Base-by-base conservation (phyloP, 208 protist genomes). In the Strigomonas culicis region DNA sequence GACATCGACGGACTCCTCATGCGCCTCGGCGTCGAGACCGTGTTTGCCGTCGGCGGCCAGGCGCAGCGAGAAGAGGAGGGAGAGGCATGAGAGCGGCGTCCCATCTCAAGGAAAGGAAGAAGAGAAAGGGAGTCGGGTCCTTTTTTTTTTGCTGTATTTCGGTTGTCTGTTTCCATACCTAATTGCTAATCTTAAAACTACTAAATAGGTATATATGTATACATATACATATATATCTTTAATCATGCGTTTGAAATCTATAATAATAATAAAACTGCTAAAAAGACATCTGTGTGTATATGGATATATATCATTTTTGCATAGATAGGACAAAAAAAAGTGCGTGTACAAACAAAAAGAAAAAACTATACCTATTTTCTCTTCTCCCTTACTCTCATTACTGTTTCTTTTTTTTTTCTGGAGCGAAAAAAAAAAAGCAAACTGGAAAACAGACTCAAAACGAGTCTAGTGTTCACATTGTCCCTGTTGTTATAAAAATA, bases 1-100 rank as follows among this genome's bases (percentile, higher is more conserved):
- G 88, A 94, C 60, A n/a, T 94, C 31, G 77, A 77, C 15, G 88
- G 85, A n/a, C 66, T 94, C 68, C 80, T 72, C 66, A 66, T 94
- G 47, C 79, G 88, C 2, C 68, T 94, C 4, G 84, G 85, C 1
- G 57, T 90, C 49, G 61, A 64, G 27, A 65, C 61, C 1, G 46
- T 47, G 30, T 17, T 27, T 10, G 39, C 25, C 27, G 70, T 58
- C 21, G 50, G 58, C 0, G 25, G 43, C 17, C 59, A 41, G 22
- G 24, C 62, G 15, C n/a, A 47, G 41, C 41, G 17, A 50, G 53
- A 11, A 70, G 22, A 39, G 25, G 44, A 19, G n/a, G 27, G 21
- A 62, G 25, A 39, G 32, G n/a, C 17, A 59, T 8, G 41, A 46
- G 25, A 22, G 32, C 15, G 28, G 28, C 22, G 27, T 27, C 17